Evolutionary conservation across 2,329 filamentous ascomycete species (phyloP).

Genomic region (Ceratocystis alfenasii): DNA sequence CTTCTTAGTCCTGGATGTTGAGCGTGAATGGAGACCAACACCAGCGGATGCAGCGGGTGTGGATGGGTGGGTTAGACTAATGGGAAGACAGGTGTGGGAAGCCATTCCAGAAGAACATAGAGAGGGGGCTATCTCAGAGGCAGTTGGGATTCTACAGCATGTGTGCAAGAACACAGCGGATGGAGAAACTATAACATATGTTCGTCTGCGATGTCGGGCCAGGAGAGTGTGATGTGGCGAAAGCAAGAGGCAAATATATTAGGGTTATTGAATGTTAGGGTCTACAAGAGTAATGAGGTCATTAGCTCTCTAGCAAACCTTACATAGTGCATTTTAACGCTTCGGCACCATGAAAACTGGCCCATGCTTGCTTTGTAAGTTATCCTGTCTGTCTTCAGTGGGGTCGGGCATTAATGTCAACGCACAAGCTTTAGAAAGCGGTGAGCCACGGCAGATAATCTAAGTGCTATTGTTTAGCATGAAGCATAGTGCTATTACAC

Average conservation of each 20-base stretch:
- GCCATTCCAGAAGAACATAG: conserved; percentile 36
- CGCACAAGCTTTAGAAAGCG: background rate
- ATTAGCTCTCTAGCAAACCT: no score
- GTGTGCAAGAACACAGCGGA: conserved; percentile 37
- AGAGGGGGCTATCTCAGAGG: conserved; percentile 43
- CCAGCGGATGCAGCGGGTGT: conserved; percentile 46
- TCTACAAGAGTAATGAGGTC: no score
- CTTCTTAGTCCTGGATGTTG: conserved; percentile 40
- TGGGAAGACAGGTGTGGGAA: conserved; percentile 49
- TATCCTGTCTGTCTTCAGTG: background rate
- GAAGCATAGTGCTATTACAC: background rate
- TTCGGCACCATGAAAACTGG: background rate
- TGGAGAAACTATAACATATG: conserved; percentile 45
- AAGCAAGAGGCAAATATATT: background rate
- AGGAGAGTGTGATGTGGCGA: conserved; percentile 32
- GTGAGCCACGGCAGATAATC: background rate
- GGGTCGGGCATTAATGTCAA: conserved; percentile 3
- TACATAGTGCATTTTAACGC: background rate
- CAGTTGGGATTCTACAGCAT: conserved; percentile 41
- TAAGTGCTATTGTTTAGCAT: background rate
- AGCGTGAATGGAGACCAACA: conserved; percentile 56
- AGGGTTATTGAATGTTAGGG: background rate
- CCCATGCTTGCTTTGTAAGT: background rate
- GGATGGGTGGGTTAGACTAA: conserved; percentile 53
- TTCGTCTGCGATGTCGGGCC: conserved; percentile 40